Evolutionary conservation across 768 basidiomycete genomes (phyloP).

Genomic region (Xerocomellus chrysenteron): DNA sequence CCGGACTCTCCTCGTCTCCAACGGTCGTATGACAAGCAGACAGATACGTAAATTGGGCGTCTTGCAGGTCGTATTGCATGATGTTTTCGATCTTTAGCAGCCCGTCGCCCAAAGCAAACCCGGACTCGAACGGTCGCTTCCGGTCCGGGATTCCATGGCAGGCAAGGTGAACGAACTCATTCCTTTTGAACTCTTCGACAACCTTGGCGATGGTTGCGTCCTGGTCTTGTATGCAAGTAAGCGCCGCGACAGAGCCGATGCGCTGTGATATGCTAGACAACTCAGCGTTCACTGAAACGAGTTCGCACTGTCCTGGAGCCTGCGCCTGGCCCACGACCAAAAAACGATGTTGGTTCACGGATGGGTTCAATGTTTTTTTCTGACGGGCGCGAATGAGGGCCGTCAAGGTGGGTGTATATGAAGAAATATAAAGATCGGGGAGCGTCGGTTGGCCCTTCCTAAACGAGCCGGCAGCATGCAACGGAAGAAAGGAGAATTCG

Average conservation of each 20-base stretch:
- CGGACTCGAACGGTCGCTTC: conserved; percentile 16
- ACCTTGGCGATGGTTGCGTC: background rate
- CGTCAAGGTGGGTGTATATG: conserved; percentile 6
- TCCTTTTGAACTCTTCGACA: background rate
- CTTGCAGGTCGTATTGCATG: conserved; percentile 1
- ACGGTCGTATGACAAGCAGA: conserved; percentile 23
- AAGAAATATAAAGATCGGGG: background rate
- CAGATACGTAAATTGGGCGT: conserved; percentile 15
- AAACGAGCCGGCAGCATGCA: background rate
- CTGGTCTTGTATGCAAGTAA: background rate
- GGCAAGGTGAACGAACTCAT: conserved; percentile 11
- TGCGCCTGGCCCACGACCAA: conserved; percentile 2
- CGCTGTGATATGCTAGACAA: background rate
- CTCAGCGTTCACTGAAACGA: background rate
- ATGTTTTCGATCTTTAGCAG: conserved; percentile 3
- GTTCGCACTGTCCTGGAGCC: background rate
- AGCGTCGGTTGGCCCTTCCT: background rate
- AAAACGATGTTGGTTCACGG: background rate
- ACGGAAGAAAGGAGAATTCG: conserved; percentile 1
- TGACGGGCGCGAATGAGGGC: background rate
- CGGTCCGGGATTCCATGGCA: conserved; percentile 20
- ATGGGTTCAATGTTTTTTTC: background rate
- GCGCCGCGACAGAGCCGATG: background rate
- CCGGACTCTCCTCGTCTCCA: background rate
- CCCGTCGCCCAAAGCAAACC: conserved; percentile 6